Evolutionary conservation across 2,329 filamentous ascomycete genomes (phyloP).

Genomic region (Ophiostoma populinum): DNA sequence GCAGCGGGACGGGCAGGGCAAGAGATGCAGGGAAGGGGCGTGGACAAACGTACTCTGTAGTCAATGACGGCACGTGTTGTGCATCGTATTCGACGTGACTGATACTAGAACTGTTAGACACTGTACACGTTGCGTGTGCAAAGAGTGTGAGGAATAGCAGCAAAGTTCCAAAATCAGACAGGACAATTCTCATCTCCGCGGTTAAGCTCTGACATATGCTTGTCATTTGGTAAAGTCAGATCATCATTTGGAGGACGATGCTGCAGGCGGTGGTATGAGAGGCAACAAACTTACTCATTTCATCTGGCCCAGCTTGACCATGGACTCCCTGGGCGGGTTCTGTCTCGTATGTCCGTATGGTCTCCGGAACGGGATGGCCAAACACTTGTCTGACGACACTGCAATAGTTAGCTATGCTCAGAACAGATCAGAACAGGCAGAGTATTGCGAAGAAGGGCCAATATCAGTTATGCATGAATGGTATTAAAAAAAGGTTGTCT

Average conservation of each 20-base stretch:
- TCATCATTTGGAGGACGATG: constrained; percentile 47
- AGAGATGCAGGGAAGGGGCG: constrained; percentile 23
- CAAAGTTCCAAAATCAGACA: constrained; percentile 21
- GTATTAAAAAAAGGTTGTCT: constrained; percentile 46
- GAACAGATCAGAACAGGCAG: constrained; percentile 11
- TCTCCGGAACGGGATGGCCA: neutral
- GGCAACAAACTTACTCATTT: constrained; percentile 2
- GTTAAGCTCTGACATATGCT: constrained; percentile 89
- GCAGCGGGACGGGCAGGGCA: constrained; percentile 10
- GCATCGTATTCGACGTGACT: too few species aligned
- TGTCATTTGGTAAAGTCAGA: constrained; percentile 64
- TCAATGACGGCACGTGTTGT: too few species aligned
- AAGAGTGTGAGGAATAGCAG: neutral
- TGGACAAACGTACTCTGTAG: too few species aligned
- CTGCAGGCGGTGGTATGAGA: neutral
- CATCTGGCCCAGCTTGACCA: too few species aligned
- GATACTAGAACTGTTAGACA: neutral
- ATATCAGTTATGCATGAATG: constrained; percentile 48
- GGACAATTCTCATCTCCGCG: constrained; percentile 31
- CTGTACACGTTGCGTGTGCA: neutral
- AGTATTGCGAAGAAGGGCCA: constrained; percentile 9
- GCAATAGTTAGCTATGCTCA: constrained; percentile 6
- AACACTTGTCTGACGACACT: constrained; percentile 1
- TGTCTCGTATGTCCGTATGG: too few species aligned
- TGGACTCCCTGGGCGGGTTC: too few species aligned